phyloP scores from a whole-genome alignment of 306 rosid species.

The Vigna unguiculata region DNA sequence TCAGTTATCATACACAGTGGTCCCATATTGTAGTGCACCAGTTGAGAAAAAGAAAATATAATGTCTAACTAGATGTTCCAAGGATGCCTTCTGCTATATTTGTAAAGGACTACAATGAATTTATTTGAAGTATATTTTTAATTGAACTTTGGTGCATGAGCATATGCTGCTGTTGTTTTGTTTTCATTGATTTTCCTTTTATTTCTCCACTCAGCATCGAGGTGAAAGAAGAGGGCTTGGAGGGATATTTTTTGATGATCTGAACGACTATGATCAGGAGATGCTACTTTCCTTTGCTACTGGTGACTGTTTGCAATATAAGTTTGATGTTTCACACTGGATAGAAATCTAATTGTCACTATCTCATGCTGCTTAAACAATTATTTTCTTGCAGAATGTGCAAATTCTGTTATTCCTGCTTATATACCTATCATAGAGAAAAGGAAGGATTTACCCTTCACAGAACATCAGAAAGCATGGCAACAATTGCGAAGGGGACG shows the following conservation, averaged over 20 bases:
- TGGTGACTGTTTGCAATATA: constrained; percentile 60
- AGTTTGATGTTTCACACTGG: constrained; percentile 17
- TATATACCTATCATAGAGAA: constrained; percentile 91
- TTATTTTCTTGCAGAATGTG: constrained; percentile 75
- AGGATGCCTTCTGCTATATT: constrained; percentile 9
- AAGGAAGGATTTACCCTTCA: constrained; percentile 83
- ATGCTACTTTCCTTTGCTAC: constrained; percentile 97
- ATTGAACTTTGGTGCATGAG: constrained; percentile 3
- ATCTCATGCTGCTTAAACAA: constrained; percentile 38
- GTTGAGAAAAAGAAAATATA: not conserved
- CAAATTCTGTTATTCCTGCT: constrained; percentile 93
- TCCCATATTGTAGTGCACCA: not conserved
- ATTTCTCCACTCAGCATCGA: constrained; percentile 76
- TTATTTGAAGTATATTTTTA: not conserved
- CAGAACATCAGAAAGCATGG: constrained; percentile 89
- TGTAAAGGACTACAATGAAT: constrained; percentile 7
- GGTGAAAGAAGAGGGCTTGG: constrained; percentile 96
- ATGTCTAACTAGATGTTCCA: constrained; percentile 15
- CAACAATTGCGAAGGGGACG: constrained; percentile 97
- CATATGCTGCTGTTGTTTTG: constrained; percentile 30
- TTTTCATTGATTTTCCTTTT: constrained; percentile 36
- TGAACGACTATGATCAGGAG: constrained; percentile 95
- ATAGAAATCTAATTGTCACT: constrained; percentile 16
- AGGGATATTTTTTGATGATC: constrained; percentile 95
- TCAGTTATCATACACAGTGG: not conserved